phyloP scores from a whole-genome alignment of 2,329 filamentous ascomycete species.

The Pseudocercospora crystallina region DNA sequence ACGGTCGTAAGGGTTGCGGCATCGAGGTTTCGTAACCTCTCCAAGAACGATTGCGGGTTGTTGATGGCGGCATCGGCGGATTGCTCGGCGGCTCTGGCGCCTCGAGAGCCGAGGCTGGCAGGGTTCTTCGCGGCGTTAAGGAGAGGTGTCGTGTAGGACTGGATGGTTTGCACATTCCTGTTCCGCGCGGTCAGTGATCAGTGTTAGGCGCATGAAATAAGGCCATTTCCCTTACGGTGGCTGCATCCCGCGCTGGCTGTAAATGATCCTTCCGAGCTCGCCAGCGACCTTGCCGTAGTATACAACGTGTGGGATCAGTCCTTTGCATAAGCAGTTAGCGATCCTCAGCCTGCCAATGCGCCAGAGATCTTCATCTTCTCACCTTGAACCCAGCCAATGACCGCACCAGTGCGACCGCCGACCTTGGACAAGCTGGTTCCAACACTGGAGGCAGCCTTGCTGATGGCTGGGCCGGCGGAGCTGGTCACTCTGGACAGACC shows the following conservation, averaged over 20 bases:
- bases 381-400: conserved; percentile 85
- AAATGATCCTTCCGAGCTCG: conserved; percentile 85
- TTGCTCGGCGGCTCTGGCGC: conserved; percentile 43
- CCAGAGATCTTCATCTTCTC: conserved; percentile 38
- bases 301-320: conserved; percentile 77
- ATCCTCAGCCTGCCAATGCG: neutral
- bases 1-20: conserved; percentile 68
- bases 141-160: conserved; percentile 77
- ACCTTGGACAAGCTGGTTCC: conserved; percentile 69
- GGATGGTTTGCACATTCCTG: conserved; percentile 78
- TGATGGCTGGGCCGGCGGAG: conserved; percentile 75
- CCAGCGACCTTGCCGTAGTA: conserved; percentile 90
- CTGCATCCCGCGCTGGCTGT: conserved; percentile 84
- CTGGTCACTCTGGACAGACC: conserved; percentile 79
- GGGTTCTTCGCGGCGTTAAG: conserved; percentile 72
- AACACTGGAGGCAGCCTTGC: conserved; percentile 68
- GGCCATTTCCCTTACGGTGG: conserved; percentile 73
- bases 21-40: conserved; percentile 67
- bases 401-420: conserved; percentile 77
- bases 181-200: neutral
- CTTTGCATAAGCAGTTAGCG: conserved; percentile 51
- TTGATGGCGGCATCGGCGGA: conserved; percentile 52
- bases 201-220: neutral
- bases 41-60: conserved; percentile 56
- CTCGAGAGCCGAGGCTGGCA: conserved; percentile 45